These are phyloP conservation scores for Diophrys appendiculata DNA, from an alignment of 73 alveolate species.

Conservation along the genomic window DNA sequence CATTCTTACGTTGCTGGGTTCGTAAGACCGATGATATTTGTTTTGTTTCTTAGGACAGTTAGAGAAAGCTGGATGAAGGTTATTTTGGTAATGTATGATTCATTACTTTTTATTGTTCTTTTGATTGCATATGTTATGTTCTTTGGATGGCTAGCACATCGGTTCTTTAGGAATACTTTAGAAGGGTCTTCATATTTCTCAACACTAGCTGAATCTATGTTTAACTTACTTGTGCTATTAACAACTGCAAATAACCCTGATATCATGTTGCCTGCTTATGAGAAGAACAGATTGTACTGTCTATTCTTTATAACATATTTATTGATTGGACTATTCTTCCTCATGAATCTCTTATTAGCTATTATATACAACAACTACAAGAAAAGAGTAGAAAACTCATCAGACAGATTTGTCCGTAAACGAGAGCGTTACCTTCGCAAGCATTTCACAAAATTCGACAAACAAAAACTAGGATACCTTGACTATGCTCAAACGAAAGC, in stretches of 20 bases:
- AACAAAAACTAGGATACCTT: slow-evolving; percentile 42
- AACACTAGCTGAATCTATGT: slow-evolving; percentile 29
- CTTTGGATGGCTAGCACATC: slow-evolving; percentile 6
- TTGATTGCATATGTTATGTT: slow-evolving; percentile 5
- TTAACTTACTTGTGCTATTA: slow-evolving; percentile 40
- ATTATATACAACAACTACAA: slow-evolving; percentile 48
- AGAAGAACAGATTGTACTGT: slow-evolving; percentile 16
- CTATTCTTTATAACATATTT: slow-evolving; percentile 40
- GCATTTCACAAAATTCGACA: slow-evolving; percentile 37
- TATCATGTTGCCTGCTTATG: slow-evolving; percentile 65
- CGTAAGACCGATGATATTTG: no score
- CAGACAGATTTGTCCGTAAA: slow-evolving; percentile 20
- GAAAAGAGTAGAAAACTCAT: slow-evolving; percentile 25
- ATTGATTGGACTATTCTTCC: slow-evolving; percentile 44
- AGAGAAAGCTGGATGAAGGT: slow-evolving; percentile 41
- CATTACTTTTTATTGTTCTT: slow-evolving; percentile 10
- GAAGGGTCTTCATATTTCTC: slow-evolving; percentile 56
- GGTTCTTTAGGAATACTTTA: slow-evolving; percentile 11
- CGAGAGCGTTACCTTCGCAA: slow-evolving; percentile 22
- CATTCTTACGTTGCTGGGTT: no score
- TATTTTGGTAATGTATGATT: slow-evolving; percentile 15
- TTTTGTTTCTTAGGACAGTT: no score
- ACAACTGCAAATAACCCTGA: slow-evolving; percentile 70
- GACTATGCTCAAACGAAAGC: slow-evolving; percentile 23
- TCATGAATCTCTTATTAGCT: slow-evolving; percentile 53